phyloP scores from a whole-genome alignment of 495 filamentous ascomycete species.

The Penicillium pancosmium region DNA sequence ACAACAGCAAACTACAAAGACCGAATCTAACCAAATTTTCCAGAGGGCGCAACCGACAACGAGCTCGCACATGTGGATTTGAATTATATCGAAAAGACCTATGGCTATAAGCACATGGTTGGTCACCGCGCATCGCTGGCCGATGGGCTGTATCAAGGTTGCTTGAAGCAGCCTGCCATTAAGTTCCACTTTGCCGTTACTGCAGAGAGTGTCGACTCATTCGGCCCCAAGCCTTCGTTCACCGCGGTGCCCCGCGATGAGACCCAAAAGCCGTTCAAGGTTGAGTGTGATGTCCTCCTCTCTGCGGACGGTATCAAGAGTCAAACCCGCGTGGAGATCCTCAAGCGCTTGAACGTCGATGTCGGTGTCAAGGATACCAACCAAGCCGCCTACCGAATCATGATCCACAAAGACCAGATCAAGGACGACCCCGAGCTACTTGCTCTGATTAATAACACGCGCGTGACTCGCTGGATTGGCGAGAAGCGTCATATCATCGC shows the following conservation, averaged over 20 bases:
- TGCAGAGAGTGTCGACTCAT: constrained; percentile 56
- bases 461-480: constrained; percentile 79
- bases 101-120: constrained; percentile 76
- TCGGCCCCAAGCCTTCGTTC: constrained; percentile 57
- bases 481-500: constrained; percentile 80
- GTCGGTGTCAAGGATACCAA: constrained; percentile 69
- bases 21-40: not conserved
- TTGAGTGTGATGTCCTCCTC: constrained; percentile 70
- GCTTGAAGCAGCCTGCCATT: constrained; percentile 63
- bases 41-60: constrained; percentile 66
- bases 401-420: constrained; percentile 72
- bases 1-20: not conserved
- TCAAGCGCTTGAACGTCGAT: constrained; percentile 54
- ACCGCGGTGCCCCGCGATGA: constrained; percentile 59
- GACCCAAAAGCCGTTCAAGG: constrained; percentile 46
- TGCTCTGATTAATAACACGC: constrained; percentile 64
- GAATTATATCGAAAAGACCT: constrained; percentile 64
- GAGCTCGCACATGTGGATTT: constrained; percentile 73
- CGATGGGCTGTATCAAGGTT: constrained; percentile 65
- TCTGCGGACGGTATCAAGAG: constrained; percentile 77
- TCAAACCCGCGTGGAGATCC: constrained; percentile 61
- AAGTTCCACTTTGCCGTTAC: constrained; percentile 68
- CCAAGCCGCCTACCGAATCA: constrained; percentile 84
- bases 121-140: constrained; percentile 78
- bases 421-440: constrained; percentile 67